A percentile compares a stretch with the other conserved stretches of the same genome.
These are phyloP conservation scores for Hypoxylon fragiforme DNA, from an alignment of 495 filamentous ascomycete genomes.

Conservation along the genomic window DNA sequence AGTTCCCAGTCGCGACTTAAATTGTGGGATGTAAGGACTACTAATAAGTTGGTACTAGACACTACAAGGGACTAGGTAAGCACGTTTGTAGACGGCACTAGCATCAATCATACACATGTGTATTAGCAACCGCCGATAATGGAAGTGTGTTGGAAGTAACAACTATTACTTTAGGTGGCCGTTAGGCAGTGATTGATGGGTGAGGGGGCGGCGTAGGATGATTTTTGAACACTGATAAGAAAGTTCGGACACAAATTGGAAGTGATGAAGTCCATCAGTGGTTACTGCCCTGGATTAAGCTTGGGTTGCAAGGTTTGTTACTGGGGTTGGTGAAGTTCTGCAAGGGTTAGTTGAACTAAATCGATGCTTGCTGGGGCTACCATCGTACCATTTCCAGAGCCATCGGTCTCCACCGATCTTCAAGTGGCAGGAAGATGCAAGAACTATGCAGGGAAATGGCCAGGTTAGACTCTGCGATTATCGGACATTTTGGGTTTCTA, in stretches of 20 bases:
- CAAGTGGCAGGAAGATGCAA: neutral
- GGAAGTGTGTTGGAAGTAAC: too few relatives aligned
- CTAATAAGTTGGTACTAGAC: neutral
- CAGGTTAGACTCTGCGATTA: constrained; percentile 13
- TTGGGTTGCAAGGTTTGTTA: too few relatives aligned
- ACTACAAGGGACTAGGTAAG: neutral
- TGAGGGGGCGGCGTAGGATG: too few relatives aligned
- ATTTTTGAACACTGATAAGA: too few relatives aligned
- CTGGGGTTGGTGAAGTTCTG: too few relatives aligned
- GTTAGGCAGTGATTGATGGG: neutral
- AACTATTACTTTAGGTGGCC: too few relatives aligned
- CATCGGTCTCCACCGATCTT: constrained; percentile 29
- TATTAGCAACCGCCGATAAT: neutral
- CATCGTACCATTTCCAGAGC: constrained; percentile 29
- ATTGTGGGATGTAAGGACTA: constrained; percentile 24
- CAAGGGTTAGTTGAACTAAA: too few relatives aligned
- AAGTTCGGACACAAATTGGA: too few relatives aligned
- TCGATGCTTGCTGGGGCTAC: constrained; percentile 3
- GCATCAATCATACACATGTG: too few relatives aligned
- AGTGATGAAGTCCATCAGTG: too few relatives aligned
- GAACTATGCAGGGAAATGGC: neutral
- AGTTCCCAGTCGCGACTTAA: constrained; percentile 17
- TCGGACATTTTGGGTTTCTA: constrained; percentile 22
- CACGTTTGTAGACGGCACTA: neutral
- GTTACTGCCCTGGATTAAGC: too few relatives aligned